Evolutionary conservation across 495 filamentous ascomycete species (phyloP).

Genomic region (Podospora anserina): DNA sequence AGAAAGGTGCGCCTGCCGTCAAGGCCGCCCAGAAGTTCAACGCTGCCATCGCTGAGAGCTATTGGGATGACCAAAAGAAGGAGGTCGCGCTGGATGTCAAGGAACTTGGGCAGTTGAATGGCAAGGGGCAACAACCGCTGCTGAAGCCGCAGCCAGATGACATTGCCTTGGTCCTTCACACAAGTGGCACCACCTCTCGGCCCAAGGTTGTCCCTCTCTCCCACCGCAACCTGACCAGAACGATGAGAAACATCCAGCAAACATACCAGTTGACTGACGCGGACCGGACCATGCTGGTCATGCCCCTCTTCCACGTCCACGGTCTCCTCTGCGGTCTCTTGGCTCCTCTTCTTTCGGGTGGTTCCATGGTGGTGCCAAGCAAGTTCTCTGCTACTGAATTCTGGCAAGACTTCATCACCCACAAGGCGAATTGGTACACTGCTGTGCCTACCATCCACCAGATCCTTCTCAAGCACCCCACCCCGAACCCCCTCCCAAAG

Average conservation of each 20-base stretch:
- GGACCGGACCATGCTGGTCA: conserved; percentile 81
- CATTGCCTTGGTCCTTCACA: conserved; percentile 68
- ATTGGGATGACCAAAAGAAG: conserved; percentile 58
- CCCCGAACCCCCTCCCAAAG: conserved; percentile 59
- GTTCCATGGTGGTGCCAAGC: conserved; percentile 68
- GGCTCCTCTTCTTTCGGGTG: conserved; percentile 66
- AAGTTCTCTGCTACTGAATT: conserved; percentile 82
- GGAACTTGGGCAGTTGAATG: conserved; percentile 63
- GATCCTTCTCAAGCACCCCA: conserved; percentile 69
- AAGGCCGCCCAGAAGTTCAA: conserved; percentile 70
- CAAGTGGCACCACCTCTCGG: conserved; percentile 74
- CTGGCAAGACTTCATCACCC: conserved; percentile 67
- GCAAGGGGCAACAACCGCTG: conserved; percentile 46
- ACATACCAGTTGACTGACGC: conserved; percentile 65
- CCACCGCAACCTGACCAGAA: conserved; percentile 71
- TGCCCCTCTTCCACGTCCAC: conserved; percentile 89
- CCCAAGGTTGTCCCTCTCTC: conserved; percentile 81
- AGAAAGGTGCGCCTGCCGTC: conserved; percentile 61
- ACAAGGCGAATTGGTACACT: conserved; percentile 84
- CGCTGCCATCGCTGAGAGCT: conserved; percentile 76
- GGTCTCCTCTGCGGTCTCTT: conserved; percentile 76
- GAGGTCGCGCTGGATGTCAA: conserved; percentile 74
- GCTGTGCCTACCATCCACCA: conserved; percentile 88
- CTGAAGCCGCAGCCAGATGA: conserved; percentile 60
- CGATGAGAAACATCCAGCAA: conserved; percentile 61